A percentile compares a stretch with the other conserved stretches of the same genome.
These are phyloP conservation scores for Penicillium griseofulvum DNA, from an alignment of 2,329 filamentous ascomycete species.

Conservation along the genomic window DNA sequence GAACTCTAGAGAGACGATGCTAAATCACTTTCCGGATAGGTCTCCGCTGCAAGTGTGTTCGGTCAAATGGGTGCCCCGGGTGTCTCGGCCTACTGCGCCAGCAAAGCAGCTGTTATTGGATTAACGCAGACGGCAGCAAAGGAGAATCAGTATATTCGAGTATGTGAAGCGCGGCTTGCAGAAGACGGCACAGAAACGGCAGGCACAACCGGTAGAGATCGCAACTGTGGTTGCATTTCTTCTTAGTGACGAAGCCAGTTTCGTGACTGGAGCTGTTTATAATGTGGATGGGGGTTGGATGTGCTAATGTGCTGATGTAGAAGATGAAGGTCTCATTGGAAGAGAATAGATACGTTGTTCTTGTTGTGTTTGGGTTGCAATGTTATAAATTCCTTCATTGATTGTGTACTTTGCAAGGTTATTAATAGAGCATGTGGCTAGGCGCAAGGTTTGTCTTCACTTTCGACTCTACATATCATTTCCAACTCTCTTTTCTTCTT, in stretches of 20 bases:
- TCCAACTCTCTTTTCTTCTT: no score
- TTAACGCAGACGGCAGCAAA: constrained; percentile 42
- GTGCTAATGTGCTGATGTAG: no score
- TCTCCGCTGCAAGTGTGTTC: constrained; percentile 14
- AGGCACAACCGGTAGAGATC: constrained; percentile 15
- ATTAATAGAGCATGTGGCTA: no score
- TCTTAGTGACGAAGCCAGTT: constrained; percentile 11
- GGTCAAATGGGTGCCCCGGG: constrained; percentile 15
- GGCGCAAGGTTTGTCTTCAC: no score
- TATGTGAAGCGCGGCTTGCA: constrained; percentile 20
- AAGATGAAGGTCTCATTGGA: no score
- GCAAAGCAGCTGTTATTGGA: constrained; percentile 47
- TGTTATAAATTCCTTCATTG: no score
- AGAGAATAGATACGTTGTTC: no score
- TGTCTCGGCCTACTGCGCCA: constrained; percentile 41
- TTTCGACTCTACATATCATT: no score
- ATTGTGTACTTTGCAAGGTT: no score
- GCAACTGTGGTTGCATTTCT: constrained; percentile 15
- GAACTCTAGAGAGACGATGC: no score
- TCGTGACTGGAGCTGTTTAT: constrained; percentile 16
- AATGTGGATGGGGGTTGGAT: constrained; percentile 18
- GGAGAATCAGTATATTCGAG: constrained; percentile 35
- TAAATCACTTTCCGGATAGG: not conserved
- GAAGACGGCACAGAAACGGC: constrained; percentile 11
- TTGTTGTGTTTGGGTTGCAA: no score